Conservation (phyloP, 345 rosid species). For the Dipteronia dyeriana region DNA sequence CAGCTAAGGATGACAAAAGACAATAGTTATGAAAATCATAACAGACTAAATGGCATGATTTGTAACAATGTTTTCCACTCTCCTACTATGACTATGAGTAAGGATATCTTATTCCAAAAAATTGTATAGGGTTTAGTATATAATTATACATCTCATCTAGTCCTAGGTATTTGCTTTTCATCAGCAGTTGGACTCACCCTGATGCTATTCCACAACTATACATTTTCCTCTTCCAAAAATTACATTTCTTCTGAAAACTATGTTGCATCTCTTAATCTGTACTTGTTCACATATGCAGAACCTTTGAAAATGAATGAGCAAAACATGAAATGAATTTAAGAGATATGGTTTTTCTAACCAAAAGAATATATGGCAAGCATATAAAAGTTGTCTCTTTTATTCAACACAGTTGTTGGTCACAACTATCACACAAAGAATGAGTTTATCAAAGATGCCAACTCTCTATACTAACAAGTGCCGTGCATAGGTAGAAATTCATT, state of each 20-base stretch:
- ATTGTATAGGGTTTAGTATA: neutral
- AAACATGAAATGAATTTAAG: neutral
- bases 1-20: constrained; percentile 52
- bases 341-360: neutral
- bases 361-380: neutral
- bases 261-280: neutral
- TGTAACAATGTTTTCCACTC: neutral
- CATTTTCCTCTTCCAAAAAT: neutral
- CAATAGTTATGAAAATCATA: constrained; percentile 18
- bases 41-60: constrained; percentile 3
- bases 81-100: neutral
- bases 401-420: neutral
- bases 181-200: neutral
- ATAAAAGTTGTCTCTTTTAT: constrained; percentile 3
- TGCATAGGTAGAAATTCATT: neutral
- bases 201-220: constrained; percentile 1
- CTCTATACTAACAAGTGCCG: neutral
- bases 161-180: neutral
- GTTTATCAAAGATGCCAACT: neutral
- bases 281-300: neutral
- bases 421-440: neutral
- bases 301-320: neutral
- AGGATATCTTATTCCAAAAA: neutral
- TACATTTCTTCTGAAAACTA: neutral
- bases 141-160: neutral